Percentiles rank a stretch among this genome's conserved stretches.
phyloP scores from a whole-genome alignment of 2,329 filamentous ascomycete species.

The Sarocladium oryzae region DNA sequence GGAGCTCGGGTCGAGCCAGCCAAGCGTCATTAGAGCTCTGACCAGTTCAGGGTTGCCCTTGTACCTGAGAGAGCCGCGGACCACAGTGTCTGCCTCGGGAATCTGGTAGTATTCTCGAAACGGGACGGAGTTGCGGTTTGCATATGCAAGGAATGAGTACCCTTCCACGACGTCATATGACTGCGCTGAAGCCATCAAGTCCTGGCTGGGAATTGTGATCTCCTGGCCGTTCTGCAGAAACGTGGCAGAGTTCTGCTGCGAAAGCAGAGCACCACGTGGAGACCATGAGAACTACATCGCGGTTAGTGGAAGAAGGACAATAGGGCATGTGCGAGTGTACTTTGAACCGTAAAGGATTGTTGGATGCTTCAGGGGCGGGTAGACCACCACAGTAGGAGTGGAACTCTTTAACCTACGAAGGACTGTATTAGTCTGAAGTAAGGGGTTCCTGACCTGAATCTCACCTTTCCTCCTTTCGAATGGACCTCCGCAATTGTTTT shows the following conservation, averaged over 20 bases:
- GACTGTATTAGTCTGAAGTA: neutral
- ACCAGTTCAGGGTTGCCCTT: slow-evolving; percentile 64
- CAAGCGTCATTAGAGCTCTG: slow-evolving; percentile 60
- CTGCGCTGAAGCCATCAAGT: slow-evolving; percentile 61
- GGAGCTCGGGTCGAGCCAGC: slow-evolving; percentile 41
- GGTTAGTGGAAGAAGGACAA: neutral
- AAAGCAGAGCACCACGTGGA: slow-evolving; percentile 60
- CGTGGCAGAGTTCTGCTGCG: slow-evolving; percentile 57
- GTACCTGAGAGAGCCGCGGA: slow-evolving; percentile 63
- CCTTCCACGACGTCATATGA: slow-evolving; percentile 52
- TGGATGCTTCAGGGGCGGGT: slow-evolving; percentile 47
- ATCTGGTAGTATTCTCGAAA: slow-evolving; percentile 64
- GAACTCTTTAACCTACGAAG: slow-evolving; percentile 46
- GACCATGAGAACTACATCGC: slow-evolving; percentile 56
- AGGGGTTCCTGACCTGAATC: neutral
- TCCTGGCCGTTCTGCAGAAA: slow-evolving; percentile 59
- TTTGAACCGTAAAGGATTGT: slow-evolving; percentile 30
- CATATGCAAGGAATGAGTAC: slow-evolving; percentile 64
- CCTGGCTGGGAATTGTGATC: slow-evolving; percentile 27
- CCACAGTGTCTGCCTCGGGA: slow-evolving; percentile 61
- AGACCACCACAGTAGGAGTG: slow-evolving; percentile 62
- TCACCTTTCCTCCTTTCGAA: slow-evolving; percentile 54
- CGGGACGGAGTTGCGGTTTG: slow-evolving; percentile 61
- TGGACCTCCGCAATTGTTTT: slow-evolving; percentile 63
- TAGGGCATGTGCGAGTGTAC: neutral